A percentile compares a stretch with the other conserved stretches of the same genome.
These are phyloP conservation scores for Excoecaria cochinchinensis DNA, from an alignment of 345 rosid genomes.

Conservation along the genomic window DNA sequence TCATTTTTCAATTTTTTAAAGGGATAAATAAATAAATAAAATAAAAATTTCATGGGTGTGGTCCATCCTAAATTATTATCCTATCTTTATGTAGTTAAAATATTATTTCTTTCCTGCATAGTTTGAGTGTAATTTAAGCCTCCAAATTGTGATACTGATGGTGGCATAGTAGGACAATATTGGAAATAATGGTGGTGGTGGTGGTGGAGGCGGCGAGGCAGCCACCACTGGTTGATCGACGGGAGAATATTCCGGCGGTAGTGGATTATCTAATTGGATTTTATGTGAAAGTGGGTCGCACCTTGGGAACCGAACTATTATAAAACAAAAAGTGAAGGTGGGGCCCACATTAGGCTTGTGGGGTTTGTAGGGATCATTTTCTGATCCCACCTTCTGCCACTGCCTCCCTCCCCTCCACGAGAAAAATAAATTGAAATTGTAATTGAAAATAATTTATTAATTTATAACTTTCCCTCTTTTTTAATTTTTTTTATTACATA, in stretches of 20 bases:
- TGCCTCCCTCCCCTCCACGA: not conserved
- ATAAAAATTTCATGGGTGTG: not conserved
- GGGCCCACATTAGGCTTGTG: conserved; percentile 7
- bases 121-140: conserved; percentile 25
- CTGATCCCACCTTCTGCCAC: conserved; percentile 19
- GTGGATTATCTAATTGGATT: not conserved
- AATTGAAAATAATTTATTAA: too few relatives aligned
- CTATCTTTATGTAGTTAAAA: not conserved
- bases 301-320: conserved; percentile 11
- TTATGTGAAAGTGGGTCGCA: not conserved
- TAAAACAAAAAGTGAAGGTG: not conserved
- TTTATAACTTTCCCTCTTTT: not conserved
- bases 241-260: conserved; percentile 22
- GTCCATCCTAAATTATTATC: conserved; percentile 3
- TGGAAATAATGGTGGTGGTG: conserved; percentile 1
- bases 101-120: not conserved
- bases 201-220: not conserved
- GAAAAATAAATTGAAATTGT: too few relatives aligned
- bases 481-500: too few relatives aligned
- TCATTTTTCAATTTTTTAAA: not conserved
- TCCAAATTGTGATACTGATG: not conserved
- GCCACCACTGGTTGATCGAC: conserved; percentile 1
- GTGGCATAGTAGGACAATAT: not conserved
- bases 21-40: not conserved
- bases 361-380: conserved; percentile 30